phyloP scores from a whole-genome alignment of 2,329 filamentous ascomycete species.

The Paraphoma chrysanthemicola region DNA sequence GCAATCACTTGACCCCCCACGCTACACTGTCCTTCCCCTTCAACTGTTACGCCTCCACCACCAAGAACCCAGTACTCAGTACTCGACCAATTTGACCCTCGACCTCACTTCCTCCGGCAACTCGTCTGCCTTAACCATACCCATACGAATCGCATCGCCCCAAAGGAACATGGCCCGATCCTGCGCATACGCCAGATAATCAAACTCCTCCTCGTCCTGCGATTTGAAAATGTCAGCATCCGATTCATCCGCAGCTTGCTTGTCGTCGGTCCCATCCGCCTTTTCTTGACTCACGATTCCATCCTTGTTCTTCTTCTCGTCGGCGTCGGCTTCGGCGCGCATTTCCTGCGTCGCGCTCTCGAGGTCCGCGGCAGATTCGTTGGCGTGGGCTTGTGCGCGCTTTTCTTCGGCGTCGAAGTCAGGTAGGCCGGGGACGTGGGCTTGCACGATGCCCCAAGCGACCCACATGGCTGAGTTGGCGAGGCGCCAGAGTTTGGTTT shows the following conservation, averaged over 20 bases:
- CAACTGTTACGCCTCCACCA: not conserved
- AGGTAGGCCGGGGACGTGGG: slow-evolving; percentile 79
- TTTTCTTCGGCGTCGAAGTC: slow-evolving; percentile 47
- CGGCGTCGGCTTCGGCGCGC: slow-evolving; percentile 21
- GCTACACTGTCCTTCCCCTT: too few relatives aligned
- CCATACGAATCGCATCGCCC: slow-evolving; percentile 83
- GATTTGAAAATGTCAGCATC: slow-evolving; percentile 53
- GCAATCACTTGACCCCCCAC: too few relatives aligned
- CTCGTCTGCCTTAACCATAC: slow-evolving; percentile 76
- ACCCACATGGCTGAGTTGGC: slow-evolving; percentile 92
- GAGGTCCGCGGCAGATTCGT: slow-evolving; percentile 31
- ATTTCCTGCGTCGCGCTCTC: slow-evolving; percentile 35
- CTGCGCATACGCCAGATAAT: slow-evolving; percentile 91
- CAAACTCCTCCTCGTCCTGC: slow-evolving; percentile 75
- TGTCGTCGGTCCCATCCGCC: slow-evolving; percentile 29
- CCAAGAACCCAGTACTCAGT: slow-evolving; percentile 48
- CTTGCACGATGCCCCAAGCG: slow-evolving; percentile 96
- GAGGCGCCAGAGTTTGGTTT: slow-evolving; percentile 83
- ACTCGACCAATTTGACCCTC: slow-evolving; percentile 74
- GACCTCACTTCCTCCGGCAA: slow-evolving; percentile 71
- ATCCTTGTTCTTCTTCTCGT: slow-evolving; percentile 21
- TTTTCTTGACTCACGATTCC: slow-evolving; percentile 36
- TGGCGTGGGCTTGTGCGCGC: slow-evolving; percentile 11
- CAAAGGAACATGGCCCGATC: slow-evolving; percentile 93
- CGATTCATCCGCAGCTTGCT: slow-evolving; percentile 28